Evolutionary conservation across 2,329 filamentous ascomycete genomes (phyloP), one percentile per base, ranked within the genome.

Genomic region (Colletotrichum lentis): DNA sequence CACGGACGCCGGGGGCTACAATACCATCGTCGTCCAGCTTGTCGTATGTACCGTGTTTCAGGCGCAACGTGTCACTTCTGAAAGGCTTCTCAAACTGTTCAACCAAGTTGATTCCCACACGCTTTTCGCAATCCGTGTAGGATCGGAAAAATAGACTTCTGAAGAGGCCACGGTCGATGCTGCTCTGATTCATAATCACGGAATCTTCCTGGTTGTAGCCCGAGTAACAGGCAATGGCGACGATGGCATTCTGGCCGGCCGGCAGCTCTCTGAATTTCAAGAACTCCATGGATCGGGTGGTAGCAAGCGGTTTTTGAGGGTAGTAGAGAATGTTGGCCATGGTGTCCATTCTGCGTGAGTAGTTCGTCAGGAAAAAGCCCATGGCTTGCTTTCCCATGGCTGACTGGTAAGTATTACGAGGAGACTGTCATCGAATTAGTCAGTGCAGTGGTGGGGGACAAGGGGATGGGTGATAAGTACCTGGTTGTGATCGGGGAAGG

Each of bases 201-300:
- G 96, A 99, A 89, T 99, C 96, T 93, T 99, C 96, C 79, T 99
- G 96, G 80, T 99, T 99, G 84, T 99, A 99, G 69, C 96, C 96
- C 62, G 94, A 97, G 81, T 99, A 99, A 78, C 92, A 96, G 68
- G 94, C 90, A 80, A 99, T 99, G 47, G 96, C 96, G 14, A 99
- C 96, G 74, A 99, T 99, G 22, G 96, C 96, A 76, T 99, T 99
- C 79, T 99, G 96, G 3, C 96, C 96, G 18, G 96, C 96, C 20
- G 96, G 96, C 67, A 99, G 84, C 80, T 99, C 96, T 81, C 96
- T 89, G 90, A 99, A 99, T 76, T 97, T 97, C 74, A 99, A 84
- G 80, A 96, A 98, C 79, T 99, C 96, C 96, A 99, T 99, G 4
- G 95, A 97, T 71, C 94, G 88, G 20, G 96, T 99, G 1, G 95